These are phyloP conservation scores for Suillus tomentosus DNA, from an alignment of 768 basidiomycete genomes.

Conservation along the genomic window DNA sequence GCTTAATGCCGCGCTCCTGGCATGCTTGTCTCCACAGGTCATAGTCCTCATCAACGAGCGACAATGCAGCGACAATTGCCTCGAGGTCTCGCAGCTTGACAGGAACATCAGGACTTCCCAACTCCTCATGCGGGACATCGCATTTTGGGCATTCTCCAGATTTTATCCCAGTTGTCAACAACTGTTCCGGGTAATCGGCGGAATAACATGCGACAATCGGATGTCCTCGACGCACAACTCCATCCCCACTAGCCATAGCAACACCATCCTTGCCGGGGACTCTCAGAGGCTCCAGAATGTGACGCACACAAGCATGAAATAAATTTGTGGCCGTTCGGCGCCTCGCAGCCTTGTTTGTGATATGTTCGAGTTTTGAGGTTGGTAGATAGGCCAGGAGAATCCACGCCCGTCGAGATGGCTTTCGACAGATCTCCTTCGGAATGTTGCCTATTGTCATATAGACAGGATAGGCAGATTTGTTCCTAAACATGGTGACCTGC, in stretches of 20 bases:
- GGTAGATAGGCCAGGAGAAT: slow-evolving; percentile 16
- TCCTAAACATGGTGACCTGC: slow-evolving; percentile 20
- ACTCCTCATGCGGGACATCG: not conserved
- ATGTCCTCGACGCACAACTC: slow-evolving; percentile 31
- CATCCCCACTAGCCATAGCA: no score
- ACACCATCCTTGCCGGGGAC: slow-evolving; percentile 30
- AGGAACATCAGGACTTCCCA: not conserved
- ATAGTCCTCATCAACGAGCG: no score
- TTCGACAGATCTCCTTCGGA: slow-evolving; percentile 31
- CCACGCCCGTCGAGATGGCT: slow-evolving; percentile 20
- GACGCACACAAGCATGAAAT: slow-evolving; percentile 38
- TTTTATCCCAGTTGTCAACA: not conserved
- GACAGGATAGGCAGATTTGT: slow-evolving; percentile 22
- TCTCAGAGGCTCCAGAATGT: slow-evolving; percentile 32
- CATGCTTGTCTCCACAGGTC: no score
- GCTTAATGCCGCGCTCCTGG: no score
- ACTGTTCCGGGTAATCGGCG: not conserved
- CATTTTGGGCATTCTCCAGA: not conserved
- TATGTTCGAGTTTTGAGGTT: slow-evolving; percentile 10
- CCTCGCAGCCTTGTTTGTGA: slow-evolving; percentile 20
- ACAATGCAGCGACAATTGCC: no score
- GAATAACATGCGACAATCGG: not conserved
- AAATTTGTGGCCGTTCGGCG: slow-evolving; percentile 33
- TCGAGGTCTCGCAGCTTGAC: no score
- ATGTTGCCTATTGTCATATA: slow-evolving; percentile 39